Evolutionary conservation across 192 early-diverging fungal species (phyloP).

Genomic region (Entrophospora sp.): DNA sequence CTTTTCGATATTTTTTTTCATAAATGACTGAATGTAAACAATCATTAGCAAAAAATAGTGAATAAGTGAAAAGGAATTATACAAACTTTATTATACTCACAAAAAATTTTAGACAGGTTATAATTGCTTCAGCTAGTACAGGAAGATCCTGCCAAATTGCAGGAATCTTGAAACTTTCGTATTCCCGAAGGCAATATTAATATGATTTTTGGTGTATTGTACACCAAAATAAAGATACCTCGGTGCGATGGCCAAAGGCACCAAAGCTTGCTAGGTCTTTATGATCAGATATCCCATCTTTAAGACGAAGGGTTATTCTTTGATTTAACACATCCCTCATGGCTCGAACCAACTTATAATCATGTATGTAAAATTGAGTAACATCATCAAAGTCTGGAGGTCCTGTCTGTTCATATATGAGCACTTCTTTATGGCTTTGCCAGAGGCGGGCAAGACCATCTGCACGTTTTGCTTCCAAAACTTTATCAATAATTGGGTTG

Average conservation of each 20-base stretch:
- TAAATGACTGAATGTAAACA: slow-evolving; percentile 6
- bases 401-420: slow-evolving; percentile 10
- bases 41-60: not conserved
- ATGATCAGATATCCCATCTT: slow-evolving; percentile 1
- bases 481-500: slow-evolving; percentile 17
- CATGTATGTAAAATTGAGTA: slow-evolving; percentile 6
- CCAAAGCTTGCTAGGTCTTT: slow-evolving; percentile 16
- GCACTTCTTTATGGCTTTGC: not conserved
- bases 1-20: slow-evolving; percentile 9
- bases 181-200: slow-evolving; percentile 16
- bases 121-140: slow-evolving; percentile 15
- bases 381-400: slow-evolving; percentile 3
- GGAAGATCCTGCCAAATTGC: not conserved
- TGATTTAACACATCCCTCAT: slow-evolving; percentile 16
- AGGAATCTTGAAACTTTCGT: slow-evolving; percentile 11
- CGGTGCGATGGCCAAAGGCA: slow-evolving; percentile 10
- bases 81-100: slow-evolving; percentile 3
- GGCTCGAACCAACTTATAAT: slow-evolving; percentile 10
- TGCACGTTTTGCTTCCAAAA: slow-evolving; percentile 8
- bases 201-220: slow-evolving; percentile 13
- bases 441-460: slow-evolving; percentile 11
- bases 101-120: slow-evolving; percentile 16
- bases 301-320: not conserved
- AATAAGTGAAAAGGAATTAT: not conserved
- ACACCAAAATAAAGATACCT: slow-evolving; percentile 15